Evolutionary conservation across 257 asterid species (phyloP).

Genomic region (Primulina huaijiensis): DNA sequence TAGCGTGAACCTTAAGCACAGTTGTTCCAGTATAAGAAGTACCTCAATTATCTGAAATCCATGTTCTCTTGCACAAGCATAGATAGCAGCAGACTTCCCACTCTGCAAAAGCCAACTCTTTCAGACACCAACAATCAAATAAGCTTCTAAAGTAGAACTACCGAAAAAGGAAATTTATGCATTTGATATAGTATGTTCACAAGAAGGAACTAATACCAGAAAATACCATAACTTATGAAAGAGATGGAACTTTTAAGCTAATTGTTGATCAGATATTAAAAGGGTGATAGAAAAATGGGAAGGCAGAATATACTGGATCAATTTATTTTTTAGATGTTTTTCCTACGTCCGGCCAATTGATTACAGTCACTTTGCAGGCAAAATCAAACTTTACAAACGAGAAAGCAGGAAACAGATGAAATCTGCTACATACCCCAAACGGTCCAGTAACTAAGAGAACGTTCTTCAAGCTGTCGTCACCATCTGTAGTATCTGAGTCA

Average conservation of each 20-base stretch:
- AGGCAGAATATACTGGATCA: neutral
- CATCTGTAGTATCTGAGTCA: constrained; percentile 46
- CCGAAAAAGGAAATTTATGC: neutral
- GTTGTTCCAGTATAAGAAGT: constrained; percentile 20
- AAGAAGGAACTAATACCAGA: constrained; percentile 10
- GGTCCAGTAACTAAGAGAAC: constrained; percentile 91
- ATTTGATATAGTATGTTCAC: constrained; percentile 13
- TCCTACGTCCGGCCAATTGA: neutral
- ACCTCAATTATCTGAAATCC: constrained; percentile 98
- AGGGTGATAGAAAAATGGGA: neutral
- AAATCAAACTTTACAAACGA: constrained; percentile 7
- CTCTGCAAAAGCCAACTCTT: constrained; percentile 50
- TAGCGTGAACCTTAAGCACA: constrained; percentile 11
- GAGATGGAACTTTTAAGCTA: constrained; percentile 15
- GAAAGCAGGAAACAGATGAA: constrained; percentile 20
- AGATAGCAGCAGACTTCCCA: constrained; percentile 98
- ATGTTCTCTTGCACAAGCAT: constrained; percentile 94
- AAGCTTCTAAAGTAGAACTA: constrained; percentile 12
- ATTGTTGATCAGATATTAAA: constrained; percentile 12
- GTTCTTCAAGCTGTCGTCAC: constrained; percentile 67
- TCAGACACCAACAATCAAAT: constrained; percentile 22
- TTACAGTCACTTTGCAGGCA: neutral
- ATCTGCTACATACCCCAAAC: constrained; percentile 72
- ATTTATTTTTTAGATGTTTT: constrained; percentile 11
- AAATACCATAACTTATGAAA: neutral